Evolutionary conservation across 2,329 filamentous ascomycete species (phyloP).

Genomic region (Fusarium temperatum): DNA sequence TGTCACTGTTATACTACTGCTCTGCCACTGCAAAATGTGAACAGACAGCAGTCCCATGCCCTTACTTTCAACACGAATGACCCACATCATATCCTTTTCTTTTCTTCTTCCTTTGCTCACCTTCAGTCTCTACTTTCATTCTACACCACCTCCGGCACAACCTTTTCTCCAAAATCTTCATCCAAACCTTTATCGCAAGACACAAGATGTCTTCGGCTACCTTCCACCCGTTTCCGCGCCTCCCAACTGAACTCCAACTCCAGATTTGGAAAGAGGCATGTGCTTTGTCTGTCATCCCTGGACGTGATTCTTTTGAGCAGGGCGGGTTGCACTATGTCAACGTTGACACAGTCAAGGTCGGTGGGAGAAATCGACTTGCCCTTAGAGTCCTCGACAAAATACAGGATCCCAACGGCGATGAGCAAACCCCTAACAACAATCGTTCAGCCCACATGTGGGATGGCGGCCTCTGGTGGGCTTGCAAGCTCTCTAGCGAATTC

Average conservation of each 20-base stretch:
- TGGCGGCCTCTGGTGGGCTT: neutral
- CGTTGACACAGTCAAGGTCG: neutral
- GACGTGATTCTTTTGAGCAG: too few species aligned
- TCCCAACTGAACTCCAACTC: neutral
- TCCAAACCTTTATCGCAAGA: fast-evolving
- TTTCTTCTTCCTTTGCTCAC: neutral
- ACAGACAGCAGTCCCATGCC: neutral
- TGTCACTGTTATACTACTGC: neutral
- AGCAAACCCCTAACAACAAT: fast-evolving
- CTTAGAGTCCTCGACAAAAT: neutral
- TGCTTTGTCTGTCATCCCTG: too few species aligned
- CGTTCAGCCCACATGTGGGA: neutral
- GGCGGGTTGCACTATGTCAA: neutral
- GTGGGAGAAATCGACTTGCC: neutral
- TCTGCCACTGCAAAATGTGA: neutral
- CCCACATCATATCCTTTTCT: neutral
- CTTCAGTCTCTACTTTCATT: too few species aligned
- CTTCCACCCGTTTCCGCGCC: neutral
- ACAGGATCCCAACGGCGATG: fast-evolving
- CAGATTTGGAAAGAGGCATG: neutral
- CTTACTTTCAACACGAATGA: neutral
- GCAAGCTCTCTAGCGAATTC: neutral
- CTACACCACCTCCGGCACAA: too few species aligned
- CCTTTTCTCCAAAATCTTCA: too few species aligned
- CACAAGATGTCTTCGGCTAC: neutral